Percentiles rank a stretch among this genome's conserved stretches.
phyloP scores from a whole-genome alignment of 257 asterid genomes.

The Lycium ferocissimum region DNA sequence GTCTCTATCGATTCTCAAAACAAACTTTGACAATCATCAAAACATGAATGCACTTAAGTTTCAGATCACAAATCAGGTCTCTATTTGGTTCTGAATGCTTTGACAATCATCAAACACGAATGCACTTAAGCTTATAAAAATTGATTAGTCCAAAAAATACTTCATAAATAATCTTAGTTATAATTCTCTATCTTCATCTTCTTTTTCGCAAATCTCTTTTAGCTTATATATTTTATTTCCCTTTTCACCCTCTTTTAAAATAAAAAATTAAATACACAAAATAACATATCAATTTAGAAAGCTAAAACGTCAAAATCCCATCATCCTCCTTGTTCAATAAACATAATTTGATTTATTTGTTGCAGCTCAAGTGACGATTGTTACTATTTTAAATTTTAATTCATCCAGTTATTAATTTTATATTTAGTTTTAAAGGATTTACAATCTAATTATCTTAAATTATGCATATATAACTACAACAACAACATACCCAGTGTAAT shows the following conservation, averaged over 20 bases:
- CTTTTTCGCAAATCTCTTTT: neutral
- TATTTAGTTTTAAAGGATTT: no score
- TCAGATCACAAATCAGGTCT: no score
- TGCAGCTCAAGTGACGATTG: neutral
- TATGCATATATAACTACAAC: no score
- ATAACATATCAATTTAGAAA: neutral
- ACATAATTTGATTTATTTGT: neutral
- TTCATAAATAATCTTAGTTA: neutral
- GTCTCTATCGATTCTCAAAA: no score
- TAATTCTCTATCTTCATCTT: neutral
- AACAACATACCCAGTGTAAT: no score
- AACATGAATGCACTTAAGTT: no score
- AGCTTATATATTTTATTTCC: neutral
- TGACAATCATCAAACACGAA: no score
- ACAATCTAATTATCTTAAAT: no score
- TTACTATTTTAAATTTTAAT: neutral
- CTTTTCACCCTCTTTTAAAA: neutral
- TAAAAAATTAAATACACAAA: neutral
- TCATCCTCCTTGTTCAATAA: neutral
- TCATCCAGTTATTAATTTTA: no score
- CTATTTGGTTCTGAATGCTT: no score
- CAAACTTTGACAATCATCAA: no score
- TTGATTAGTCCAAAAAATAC: neutral
- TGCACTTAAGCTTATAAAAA: neutral
- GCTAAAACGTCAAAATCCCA: neutral